Base-by-base conservation (phyloP, 1,284 basidiomycete genomes). In the Inonotus hispidus region DNA sequence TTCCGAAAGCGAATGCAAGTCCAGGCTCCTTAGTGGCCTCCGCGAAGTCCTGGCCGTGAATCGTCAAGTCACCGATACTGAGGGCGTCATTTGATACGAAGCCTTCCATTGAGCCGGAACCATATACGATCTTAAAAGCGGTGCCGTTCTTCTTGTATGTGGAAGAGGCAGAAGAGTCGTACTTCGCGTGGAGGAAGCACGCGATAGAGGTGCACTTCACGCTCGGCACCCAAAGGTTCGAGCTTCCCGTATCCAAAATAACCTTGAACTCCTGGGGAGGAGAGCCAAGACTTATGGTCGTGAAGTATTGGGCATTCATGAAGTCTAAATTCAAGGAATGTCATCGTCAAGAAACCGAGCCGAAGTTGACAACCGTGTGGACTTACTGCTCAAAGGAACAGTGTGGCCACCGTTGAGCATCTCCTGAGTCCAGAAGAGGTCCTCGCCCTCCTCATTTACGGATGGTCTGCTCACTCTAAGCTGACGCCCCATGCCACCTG, bases 1-100 rank as follows among this genome's bases (percentile, higher is more conserved):
- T 93, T 74, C 93, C 96, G 69, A 97, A 97, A 25, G 96, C 96
- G 73, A 99, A 99, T 6, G 95, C 90, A 63, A 99, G 87, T 63
- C 97, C 97, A 50, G 97, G 97, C 73, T 99, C 97, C 74, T 93
- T 93, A 65, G 89, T 92, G 1, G 95, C 94, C 78, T 99, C 97
- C 45, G 95, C 97, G 73, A 99, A 99, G 73, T 95, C 90, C 72
- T 93, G 90, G 25, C 79, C 69, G 69, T 80, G 81, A 74, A 99
- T 83, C 32, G 72, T 73, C 55, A 99, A 73, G 73, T 97, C 97
- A 58, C 93, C 94, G 66, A 99, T 96, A 27, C 72, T 74, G 62
- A 99, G 75, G 6, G 73, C 75, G 72, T 99, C 97, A 65, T 88
- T 85, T 21, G 95, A 98, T 63, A 99, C 92, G 69, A 91, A 94